Percentiles rank a stretch among this genome's conserved stretches.
These are phyloP conservation scores for Chiua sp. DNA, from an alignment of 1,284 basidiomycete genomes.

Conservation along the genomic window DNA sequence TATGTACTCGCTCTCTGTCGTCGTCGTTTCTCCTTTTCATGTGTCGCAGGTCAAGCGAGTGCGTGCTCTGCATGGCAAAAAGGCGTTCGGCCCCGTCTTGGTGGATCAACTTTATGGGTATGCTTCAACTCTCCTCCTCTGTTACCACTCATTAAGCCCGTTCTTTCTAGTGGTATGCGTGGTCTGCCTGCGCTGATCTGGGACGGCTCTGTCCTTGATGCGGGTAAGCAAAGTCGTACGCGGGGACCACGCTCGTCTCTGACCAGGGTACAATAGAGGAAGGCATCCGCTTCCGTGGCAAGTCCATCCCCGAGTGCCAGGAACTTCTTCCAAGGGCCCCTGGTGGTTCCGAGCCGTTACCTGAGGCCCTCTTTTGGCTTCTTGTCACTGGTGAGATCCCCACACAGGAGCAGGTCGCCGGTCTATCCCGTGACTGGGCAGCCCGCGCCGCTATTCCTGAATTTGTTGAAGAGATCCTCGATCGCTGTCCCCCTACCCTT, in stretches of 20 bases:
- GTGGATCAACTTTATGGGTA: slow-evolving; percentile 93
- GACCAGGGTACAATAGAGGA: slow-evolving; percentile 62
- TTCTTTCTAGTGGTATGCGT: slow-evolving; percentile 84
- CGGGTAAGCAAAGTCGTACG: slow-evolving; percentile 50
- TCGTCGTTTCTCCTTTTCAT: slow-evolving; percentile 3
- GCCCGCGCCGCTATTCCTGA: slow-evolving; percentile 88
- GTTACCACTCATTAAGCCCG: slow-evolving; percentile 4
- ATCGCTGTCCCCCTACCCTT: slow-evolving; percentile 91
- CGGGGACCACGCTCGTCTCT: slow-evolving; percentile 3
- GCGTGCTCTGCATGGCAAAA: slow-evolving; percentile 86
- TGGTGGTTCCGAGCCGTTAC: slow-evolving; percentile 90
- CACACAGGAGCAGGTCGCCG: slow-evolving; percentile 84
- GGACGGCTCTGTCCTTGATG: slow-evolving; percentile 96
- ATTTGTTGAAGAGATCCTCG: slow-evolving; percentile 93
- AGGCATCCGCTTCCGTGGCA: slow-evolving; percentile 95
- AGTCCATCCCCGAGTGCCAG: slow-evolving; percentile 92
- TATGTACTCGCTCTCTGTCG: slow-evolving; percentile 38
- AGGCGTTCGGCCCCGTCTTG: slow-evolving; percentile 87
- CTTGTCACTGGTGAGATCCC: slow-evolving; percentile 94
- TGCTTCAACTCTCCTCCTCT: slow-evolving; percentile 27
- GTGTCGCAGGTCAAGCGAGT: slow-evolving; percentile 76
- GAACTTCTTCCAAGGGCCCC: slow-evolving; percentile 86
- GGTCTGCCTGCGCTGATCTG: slow-evolving; percentile 89
- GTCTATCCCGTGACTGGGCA: slow-evolving; percentile 92
- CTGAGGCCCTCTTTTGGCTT: slow-evolving; percentile 96